phyloP scores from a whole-genome alignment of 1,284 basidiomycete genomes.

The Trichosporon sp. region DNA sequence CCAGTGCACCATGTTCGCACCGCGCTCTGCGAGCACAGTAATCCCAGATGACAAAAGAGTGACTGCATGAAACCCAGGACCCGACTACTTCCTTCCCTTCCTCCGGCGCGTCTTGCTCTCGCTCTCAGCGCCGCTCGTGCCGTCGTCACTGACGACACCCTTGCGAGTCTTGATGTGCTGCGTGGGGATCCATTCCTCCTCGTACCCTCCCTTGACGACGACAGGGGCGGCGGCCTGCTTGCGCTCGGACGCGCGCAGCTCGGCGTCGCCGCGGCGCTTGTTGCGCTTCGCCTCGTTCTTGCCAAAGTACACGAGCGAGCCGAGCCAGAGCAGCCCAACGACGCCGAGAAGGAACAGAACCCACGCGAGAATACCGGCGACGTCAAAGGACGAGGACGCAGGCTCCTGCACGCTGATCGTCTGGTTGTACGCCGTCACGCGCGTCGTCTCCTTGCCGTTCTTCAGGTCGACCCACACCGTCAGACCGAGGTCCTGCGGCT shows the following conservation, averaged over 20 bases:
- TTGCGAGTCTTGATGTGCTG: slow-evolving; percentile 69
- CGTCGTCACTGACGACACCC: slow-evolving; percentile 32
- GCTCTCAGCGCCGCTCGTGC: slow-evolving; percentile 41
- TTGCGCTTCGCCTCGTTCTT: slow-evolving; percentile 18
- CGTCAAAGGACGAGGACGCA: slow-evolving; percentile 69
- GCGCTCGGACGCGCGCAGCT: slow-evolving; percentile 28
- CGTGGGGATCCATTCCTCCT: slow-evolving; percentile 89
- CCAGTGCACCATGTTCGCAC: background rate
- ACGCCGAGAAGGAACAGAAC: slow-evolving; percentile 64
- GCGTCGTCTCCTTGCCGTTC: slow-evolving; percentile 48
- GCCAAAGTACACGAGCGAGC: slow-evolving; percentile 65
- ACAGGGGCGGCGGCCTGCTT: slow-evolving; percentile 38
- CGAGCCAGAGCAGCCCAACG: slow-evolving; percentile 62
- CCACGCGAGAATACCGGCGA: slow-evolving; percentile 72
- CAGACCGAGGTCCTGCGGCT: slow-evolving; percentile 71
- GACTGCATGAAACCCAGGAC: slow-evolving; percentile 2
- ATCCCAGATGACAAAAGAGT: slow-evolving; percentile 1
- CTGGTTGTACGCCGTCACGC: slow-evolving; percentile 68
- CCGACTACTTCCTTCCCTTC: slow-evolving; percentile 24
- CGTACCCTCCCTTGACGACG: slow-evolving; percentile 66
- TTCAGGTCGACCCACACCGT: slow-evolving; percentile 64
- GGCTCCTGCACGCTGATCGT: slow-evolving; percentile 79
- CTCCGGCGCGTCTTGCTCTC: slow-evolving; percentile 33
- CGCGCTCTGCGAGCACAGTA: too few species aligned
- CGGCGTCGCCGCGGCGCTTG: slow-evolving; percentile 44